Percentiles rank a stretch among this genome's conserved stretches.
Evolutionary conservation across 805 yeast species (phyloP).

Genomic region (Saturnispora silvae): DNA sequence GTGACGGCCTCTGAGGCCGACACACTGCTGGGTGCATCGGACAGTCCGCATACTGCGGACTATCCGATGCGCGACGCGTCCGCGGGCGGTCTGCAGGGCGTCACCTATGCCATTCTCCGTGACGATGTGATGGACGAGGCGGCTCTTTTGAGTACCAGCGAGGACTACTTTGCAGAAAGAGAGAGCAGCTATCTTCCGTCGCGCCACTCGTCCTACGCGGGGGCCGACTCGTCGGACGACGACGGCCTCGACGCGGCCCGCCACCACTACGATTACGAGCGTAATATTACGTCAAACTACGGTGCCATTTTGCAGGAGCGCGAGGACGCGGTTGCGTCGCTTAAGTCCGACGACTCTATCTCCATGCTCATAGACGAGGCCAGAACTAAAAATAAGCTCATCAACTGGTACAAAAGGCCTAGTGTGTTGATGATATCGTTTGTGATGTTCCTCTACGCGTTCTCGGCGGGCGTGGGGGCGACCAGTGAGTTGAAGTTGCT

Average conservation of each 20-base stretch:
- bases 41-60: not conserved
- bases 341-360: slow-evolving; percentile 7
- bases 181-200: slow-evolving; percentile 6
- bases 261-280: not conserved
- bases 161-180: slow-evolving; percentile 19
- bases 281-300: slow-evolving; percentile 7
- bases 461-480: slow-evolving; percentile 30
- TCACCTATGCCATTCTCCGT: slow-evolving; percentile 8
- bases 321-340: not conserved
- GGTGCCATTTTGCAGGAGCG: not conserved
- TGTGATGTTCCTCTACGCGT: slow-evolving; percentile 30
- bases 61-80: not conserved
- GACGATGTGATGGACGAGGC: slow-evolving; percentile 33
- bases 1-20: not conserved
- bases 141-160: slow-evolving; percentile 20
- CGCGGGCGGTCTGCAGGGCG: not conserved
- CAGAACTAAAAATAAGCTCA: slow-evolving; percentile 5
- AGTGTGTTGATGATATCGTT: slow-evolving; percentile 36
- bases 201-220: slow-evolving; percentile 1
- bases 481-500: slow-evolving; percentile 29
- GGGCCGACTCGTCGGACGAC: slow-evolving; percentile 13
- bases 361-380: slow-evolving; percentile 11
- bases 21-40: not conserved
- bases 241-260: not conserved
- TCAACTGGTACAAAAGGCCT: slow-evolving; percentile 50